A percentile compares a stretch with the other conserved stretches of the same genome.
These are phyloP conservation scores for Pseudogymnoascus sp. DNA, from an alignment of 2,329 filamentous ascomycete genomes.

Conservation along the genomic window DNA sequence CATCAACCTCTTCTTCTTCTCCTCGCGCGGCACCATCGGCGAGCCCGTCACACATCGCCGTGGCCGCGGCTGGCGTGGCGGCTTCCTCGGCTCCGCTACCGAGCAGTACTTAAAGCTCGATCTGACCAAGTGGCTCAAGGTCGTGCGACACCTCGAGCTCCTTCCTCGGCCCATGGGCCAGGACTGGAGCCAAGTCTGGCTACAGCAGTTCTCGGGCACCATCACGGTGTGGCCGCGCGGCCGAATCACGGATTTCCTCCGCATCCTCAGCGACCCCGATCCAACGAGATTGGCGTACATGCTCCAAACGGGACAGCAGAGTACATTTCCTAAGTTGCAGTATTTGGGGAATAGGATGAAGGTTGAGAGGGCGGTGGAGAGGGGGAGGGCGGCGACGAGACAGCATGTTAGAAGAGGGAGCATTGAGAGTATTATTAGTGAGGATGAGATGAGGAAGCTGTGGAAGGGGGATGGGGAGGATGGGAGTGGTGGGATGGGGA, in stretches of 20 bases:
- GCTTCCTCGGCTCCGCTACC: slow-evolving; percentile 83
- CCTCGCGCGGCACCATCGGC: slow-evolving; percentile 82
- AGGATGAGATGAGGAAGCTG: slow-evolving; percentile 46
- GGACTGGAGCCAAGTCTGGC: slow-evolving; percentile 95
- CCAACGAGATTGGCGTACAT: slow-evolving; percentile 70
- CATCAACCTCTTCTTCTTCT: slow-evolving; percentile 98
- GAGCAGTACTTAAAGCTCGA: slow-evolving; percentile 97
- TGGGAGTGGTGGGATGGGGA: not conserved
- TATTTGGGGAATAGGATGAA: slow-evolving; percentile 85
- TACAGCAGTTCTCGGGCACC: slow-evolving; percentile 89
- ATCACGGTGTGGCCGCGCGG: slow-evolving; percentile 95
- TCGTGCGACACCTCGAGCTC: slow-evolving; percentile 84
- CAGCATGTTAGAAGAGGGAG: slow-evolving; percentile 42
- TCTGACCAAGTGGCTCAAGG: slow-evolving; percentile 94
- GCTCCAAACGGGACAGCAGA: slow-evolving; percentile 85
- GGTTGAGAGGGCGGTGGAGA: slow-evolving; percentile 65
- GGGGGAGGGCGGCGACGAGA: slow-evolving; percentile 48
- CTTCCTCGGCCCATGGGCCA: slow-evolving; percentile 85
- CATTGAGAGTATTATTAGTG: slow-evolving; percentile 53
- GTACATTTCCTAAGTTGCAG: slow-evolving; percentile 82
- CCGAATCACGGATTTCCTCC: slow-evolving; percentile 68
- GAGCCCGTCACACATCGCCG: slow-evolving; percentile 89
- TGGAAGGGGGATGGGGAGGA: slow-evolving; percentile 1
- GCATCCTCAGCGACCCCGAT: slow-evolving; percentile 80
- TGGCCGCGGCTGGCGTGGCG: slow-evolving; percentile 90